Conservation (phyloP, 2,329 filamentous ascomycete genomes). For the Pseudogymnoascus destructans region DNA sequence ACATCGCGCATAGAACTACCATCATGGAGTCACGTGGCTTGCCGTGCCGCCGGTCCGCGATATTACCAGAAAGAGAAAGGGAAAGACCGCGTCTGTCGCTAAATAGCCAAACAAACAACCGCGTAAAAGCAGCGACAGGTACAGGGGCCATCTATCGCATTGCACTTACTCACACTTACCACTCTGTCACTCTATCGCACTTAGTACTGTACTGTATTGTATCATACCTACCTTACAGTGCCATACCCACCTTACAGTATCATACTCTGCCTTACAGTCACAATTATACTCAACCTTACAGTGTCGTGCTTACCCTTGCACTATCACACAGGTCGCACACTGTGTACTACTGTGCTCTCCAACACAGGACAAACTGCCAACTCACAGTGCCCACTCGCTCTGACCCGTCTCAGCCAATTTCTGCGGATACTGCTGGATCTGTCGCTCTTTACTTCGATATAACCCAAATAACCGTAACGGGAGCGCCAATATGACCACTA, state of each 20-base stretch:
- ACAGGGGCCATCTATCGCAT: background rate
- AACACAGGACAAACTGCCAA: background rate
- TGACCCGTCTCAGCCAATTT: background rate
- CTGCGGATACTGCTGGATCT: background rate
- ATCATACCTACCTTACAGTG: background rate
- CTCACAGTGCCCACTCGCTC: background rate
- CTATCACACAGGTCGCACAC: background rate
- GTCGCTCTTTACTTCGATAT: background rate
- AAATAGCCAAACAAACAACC: background rate
- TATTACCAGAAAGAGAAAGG: background rate
- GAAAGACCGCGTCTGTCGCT: background rate
- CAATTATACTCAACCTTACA: background rate
- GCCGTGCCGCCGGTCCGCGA: background rate
- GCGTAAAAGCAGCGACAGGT: background rate
- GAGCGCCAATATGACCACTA: conserved; percentile 40
- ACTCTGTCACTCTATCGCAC: background rate
- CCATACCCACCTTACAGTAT: background rate
- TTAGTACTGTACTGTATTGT: background rate
- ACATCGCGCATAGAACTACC: background rate
- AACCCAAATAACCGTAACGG: background rate
- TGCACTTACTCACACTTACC: background rate
- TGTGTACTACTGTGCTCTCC: background rate
- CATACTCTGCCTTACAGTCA: background rate
- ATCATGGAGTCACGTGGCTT: background rate
- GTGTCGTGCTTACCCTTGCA: background rate